Conservation (phyloP, 2,329 filamentous ascomycete genomes). For the Sarocladium brachiariae region DNA sequence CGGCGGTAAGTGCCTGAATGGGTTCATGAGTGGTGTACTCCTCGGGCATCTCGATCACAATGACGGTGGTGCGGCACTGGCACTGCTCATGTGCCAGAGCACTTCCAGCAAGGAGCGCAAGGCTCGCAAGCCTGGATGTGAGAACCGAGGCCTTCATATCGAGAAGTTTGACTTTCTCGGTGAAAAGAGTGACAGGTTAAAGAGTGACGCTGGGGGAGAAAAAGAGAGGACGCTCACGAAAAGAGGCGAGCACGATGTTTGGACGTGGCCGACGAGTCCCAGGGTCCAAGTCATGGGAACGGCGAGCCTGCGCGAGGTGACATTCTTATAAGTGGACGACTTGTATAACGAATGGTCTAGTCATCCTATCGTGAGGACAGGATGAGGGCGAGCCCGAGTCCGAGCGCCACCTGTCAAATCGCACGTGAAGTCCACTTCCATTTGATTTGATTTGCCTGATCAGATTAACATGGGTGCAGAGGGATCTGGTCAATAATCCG, state of each 20-base stretch:
- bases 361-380: no score
- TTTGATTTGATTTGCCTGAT: no score
- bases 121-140: not conserved
- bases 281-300: no score
- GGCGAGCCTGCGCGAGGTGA: no score
- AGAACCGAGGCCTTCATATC: not conserved
- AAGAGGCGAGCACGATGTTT: not conserved
- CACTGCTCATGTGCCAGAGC: not conserved
- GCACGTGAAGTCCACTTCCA: no score
- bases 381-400: no score
- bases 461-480: no score
- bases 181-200: slow-evolving; percentile 2
- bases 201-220: not conserved
- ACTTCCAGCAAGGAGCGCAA: not conserved
- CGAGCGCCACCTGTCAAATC: no score
- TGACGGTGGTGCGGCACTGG: slow-evolving; percentile 1
- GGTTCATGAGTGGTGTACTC: not conserved
- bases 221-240: slow-evolving; percentile 2
- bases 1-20: not conserved
- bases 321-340: no score
- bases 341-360: no score
- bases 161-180: not conserved
- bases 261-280: not conserved
- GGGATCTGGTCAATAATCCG: no score
- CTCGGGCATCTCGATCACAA: slow-evolving; percentile 2